Evolutionary conservation across 2,329 filamentous ascomycete species (phyloP).

Genomic region (Colletotrichum kahawae): DNA sequence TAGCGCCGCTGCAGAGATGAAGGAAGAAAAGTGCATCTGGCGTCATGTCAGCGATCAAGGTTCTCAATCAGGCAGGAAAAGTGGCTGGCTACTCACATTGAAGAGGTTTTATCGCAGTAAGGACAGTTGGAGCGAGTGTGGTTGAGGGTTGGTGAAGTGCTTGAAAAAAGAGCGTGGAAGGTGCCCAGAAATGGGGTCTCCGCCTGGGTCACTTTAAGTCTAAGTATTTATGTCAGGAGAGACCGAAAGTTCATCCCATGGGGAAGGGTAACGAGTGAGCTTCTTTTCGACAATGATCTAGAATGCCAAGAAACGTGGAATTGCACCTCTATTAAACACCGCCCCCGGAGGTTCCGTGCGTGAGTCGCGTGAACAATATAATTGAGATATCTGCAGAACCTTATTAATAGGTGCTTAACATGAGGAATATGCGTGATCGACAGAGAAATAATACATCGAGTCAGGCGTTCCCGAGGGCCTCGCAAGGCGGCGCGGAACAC

Average conservation of each 20-base stretch:
- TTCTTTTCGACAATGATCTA: neutral
- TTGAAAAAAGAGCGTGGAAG: neutral
- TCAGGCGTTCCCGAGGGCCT: neutral
- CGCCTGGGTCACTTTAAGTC: neutral
- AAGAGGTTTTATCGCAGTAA: neutral
- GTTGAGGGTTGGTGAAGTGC: neutral
- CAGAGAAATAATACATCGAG: neutral
- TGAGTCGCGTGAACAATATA: neutral
- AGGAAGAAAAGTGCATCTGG: neutral
- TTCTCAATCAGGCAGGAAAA: neutral
- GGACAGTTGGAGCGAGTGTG: neutral
- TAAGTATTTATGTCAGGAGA: neutral
- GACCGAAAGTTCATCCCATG: neutral
- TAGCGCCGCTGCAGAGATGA: neutral
- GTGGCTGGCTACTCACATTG: neutral
- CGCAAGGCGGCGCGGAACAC: neutral
- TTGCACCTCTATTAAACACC: neutral
- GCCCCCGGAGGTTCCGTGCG: neutral
- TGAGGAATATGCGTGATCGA: neutral
- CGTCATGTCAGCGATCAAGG: neutral
- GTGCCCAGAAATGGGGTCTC: neutral
- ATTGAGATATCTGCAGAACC: neutral
- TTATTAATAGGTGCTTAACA: neutral
- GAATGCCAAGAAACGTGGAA: neutral
- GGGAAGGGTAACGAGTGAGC: neutral